Evolutionary conservation across 495 filamentous ascomycete species (phyloP).

Genomic region (Xylaria palmicola): DNA sequence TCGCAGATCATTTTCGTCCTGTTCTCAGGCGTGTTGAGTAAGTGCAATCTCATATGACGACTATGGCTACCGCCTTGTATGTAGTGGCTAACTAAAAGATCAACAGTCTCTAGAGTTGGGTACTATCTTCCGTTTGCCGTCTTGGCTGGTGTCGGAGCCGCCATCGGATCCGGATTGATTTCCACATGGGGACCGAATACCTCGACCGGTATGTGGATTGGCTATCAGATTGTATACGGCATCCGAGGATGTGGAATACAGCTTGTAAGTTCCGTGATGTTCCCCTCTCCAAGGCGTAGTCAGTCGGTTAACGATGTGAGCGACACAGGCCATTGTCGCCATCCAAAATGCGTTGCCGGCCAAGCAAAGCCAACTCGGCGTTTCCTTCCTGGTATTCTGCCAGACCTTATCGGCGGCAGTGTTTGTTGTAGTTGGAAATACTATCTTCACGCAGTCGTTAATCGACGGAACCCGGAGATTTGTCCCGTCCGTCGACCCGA

Average conservation of each 20-base stretch:
- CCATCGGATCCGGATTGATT: slow-evolving; percentile 54
- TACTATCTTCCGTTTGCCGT: slow-evolving; percentile 53
- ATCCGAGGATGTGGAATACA: slow-evolving; percentile 52
- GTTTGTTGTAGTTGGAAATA: slow-evolving; percentile 50
- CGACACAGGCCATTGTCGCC: slow-evolving; percentile 44
- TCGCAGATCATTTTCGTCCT: slow-evolving; percentile 50
- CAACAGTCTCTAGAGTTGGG: slow-evolving; percentile 39
- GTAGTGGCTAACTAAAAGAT: slow-evolving; percentile 22
- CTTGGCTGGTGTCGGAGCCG: slow-evolving; percentile 53
- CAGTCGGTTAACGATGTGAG: slow-evolving; percentile 23
- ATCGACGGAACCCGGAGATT: slow-evolving; percentile 30
- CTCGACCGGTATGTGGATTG: slow-evolving; percentile 52
- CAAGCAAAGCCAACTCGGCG: slow-evolving; percentile 46
- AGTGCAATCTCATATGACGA: slow-evolving; percentile 24
- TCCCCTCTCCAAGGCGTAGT: slow-evolving; percentile 25
- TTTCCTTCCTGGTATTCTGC: slow-evolving; percentile 53
- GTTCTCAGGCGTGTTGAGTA: slow-evolving; percentile 47
- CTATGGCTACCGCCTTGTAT: background rate
- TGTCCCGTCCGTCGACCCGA: slow-evolving; percentile 41
- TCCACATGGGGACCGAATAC: slow-evolving; percentile 50
- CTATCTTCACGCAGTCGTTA: slow-evolving; percentile 51
- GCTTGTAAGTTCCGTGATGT: slow-evolving; percentile 33
- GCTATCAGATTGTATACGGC: slow-evolving; percentile 60
- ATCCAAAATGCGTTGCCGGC: slow-evolving; percentile 51
- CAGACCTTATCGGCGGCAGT: slow-evolving; percentile 54